Evolutionary conservation across 371 early-diverging fungal species (phyloP), one percentile per base, ranked within the genome.

Genomic region (Mucor saturninus): DNA sequence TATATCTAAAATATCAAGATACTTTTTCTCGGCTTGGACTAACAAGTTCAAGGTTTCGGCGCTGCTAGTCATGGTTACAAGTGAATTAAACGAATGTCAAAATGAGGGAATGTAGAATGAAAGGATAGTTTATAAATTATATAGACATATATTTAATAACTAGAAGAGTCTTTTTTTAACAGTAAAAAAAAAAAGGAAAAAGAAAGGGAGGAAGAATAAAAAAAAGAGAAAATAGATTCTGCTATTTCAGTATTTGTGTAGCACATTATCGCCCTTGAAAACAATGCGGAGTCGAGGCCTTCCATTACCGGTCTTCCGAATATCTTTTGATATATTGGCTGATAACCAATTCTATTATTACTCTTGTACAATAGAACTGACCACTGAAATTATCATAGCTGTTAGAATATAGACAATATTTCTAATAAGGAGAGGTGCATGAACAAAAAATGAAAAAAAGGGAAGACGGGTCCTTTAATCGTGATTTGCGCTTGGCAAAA

Each of bases 21-120:
- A 75, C 8, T 51, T 57, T 46, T 72, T 63, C 56, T 75, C 75
- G 29, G 64, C 66, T 46, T 72, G 64, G 40, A 69, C 63, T 14
- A 75, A 63, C 50, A 62, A 56, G 2, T 56, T 40, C 56, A 56
- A 62, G 30, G 53, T 60, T 13, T 68, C 54, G 28, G 62, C 62
- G 52, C 63, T 63, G 28, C 5, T 50, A 8, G 49, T 48, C 29
- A 48, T 49, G 30, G 48, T 48, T 37, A 49, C 31, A 26, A 54
- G 39, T 45, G 26, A 32, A n/a, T 37, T n/a, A 53, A 54, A 51
- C 54, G 32, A 52, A 52, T 52, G 29, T 49, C 31, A 52, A 56
- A 66, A n/a, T 39, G 31, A 67, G 38, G 45, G 62, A 61, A 53
- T 43, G 40, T 14, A n/a, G 28, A 50, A 32, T 15, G 31, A 42